Evolutionary conservation across 192 early-diverging fungal genomes (phyloP).

Genomic region (Podochytrium sp.): DNA sequence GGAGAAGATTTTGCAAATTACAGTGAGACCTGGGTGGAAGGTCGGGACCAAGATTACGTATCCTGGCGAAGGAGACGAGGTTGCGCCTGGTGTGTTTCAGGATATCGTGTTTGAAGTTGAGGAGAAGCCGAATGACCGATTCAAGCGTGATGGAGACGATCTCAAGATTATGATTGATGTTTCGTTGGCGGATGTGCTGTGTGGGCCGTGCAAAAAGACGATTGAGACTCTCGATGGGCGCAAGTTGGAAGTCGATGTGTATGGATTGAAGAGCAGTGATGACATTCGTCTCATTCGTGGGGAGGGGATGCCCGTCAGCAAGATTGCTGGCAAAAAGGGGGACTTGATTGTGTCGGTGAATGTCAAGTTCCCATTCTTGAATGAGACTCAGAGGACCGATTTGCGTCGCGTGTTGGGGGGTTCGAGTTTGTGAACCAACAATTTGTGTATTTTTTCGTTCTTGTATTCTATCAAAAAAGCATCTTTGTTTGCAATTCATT

Average conservation of each 20-base stretch:
- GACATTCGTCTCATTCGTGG: conserved; percentile 68
- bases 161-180: conserved; percentile 65
- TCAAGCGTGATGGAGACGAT: conserved; percentile 89
- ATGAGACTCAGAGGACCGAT: conserved; percentile 69
- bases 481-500: no score
- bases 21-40: conserved; percentile 96
- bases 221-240: conserved; percentile 80
- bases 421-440: neutral
- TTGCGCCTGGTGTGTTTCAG: conserved; percentile 71
- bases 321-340: conserved; percentile 80
- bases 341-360: conserved; percentile 82
- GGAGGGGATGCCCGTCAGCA: conserved; percentile 96
- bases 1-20: conserved; percentile 84
- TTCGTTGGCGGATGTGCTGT: conserved; percentile 75
- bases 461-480: no score
- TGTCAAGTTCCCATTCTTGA: conserved; percentile 81
- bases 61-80: conserved; percentile 85
- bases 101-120: conserved; percentile 95
- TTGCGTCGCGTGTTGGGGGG: neutral
- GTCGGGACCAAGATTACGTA: conserved; percentile 96
- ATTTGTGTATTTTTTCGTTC: neutral
- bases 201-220: conserved; percentile 60
- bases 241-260: conserved; percentile 67
- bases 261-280: conserved; percentile 73
- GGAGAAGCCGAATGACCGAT: conserved; percentile 87